phyloP scores from a whole-genome alignment of 2,329 filamentous ascomycete genomes.

The Colletotrichum siamense region DNA sequence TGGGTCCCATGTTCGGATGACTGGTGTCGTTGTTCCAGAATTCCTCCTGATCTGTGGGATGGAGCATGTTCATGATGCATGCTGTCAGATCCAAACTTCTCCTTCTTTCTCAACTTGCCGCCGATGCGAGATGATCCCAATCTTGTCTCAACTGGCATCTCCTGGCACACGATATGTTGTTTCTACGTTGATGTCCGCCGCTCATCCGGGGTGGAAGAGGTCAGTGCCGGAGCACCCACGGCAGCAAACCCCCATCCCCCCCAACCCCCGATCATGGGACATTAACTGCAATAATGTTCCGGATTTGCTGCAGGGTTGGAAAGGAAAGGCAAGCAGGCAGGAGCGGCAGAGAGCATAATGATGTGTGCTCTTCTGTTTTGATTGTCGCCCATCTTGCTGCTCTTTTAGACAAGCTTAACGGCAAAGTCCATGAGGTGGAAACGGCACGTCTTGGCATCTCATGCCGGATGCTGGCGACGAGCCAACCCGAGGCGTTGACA shows the following conservation, averaged over 20 bases:
- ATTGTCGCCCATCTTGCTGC: conserved; percentile 6
- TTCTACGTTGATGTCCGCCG: neutral
- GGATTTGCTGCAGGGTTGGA: conserved; percentile 24
- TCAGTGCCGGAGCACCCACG: neutral
- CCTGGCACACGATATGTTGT: neutral
- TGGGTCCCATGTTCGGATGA: conserved; percentile 23
- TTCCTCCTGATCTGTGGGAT: neutral
- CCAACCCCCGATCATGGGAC: conserved; percentile 9
- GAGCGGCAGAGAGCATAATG: neutral
- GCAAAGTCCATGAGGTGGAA: neutral
- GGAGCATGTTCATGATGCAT: conserved; percentile 3
- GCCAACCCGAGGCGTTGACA: neutral
- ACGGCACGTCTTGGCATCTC: neutral
- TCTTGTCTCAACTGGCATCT: conserved; percentile 10
- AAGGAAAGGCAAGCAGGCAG: neutral
- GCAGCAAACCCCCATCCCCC: neutral
- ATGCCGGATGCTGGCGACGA: conserved; percentile 5
- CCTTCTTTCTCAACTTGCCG: neutral
- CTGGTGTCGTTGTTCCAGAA: conserved; percentile 23
- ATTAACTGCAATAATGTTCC: conserved; percentile 21
- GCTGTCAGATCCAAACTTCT: conserved; percentile 12
- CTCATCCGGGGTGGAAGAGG: neutral
- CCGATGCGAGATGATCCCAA: conserved; percentile 19
- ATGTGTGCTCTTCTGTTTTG: conserved; percentile 5
- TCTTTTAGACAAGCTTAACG: conserved; percentile 10